phyloP scores from a whole-genome alignment of 495 filamentous ascomycete genomes.

The Penicillium atrosanguineum region DNA sequence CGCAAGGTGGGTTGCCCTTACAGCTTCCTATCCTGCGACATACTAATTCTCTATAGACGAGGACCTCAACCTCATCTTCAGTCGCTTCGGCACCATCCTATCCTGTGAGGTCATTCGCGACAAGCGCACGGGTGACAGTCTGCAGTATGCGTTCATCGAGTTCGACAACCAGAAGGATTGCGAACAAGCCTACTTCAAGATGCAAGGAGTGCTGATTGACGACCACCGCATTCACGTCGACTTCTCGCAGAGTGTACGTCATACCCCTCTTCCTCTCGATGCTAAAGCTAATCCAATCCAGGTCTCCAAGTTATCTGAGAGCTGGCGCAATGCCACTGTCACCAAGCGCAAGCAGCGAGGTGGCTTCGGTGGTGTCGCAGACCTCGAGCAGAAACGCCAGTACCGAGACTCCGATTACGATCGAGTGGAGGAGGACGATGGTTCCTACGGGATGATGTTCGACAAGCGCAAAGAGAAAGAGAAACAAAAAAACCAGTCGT shows the following conservation, averaged over 20 bases:
- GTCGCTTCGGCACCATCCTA: slow-evolving; percentile 91
- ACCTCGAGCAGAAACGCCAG: slow-evolving; percentile 85
- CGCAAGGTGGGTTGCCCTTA: slow-evolving; percentile 55
- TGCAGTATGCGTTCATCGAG: slow-evolving; percentile 98
- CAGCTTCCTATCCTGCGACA: not conserved
- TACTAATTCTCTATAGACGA: slow-evolving; percentile 59
- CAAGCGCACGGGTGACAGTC: slow-evolving; percentile 86
- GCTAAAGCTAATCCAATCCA: slow-evolving; percentile 14
- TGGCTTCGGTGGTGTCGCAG: slow-evolving; percentile 85
- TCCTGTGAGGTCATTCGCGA: slow-evolving; percentile 97
- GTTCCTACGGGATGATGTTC: slow-evolving; percentile 77
- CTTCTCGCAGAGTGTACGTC: slow-evolving; percentile 87
- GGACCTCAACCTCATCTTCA: slow-evolving; percentile 93
- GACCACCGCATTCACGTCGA: slow-evolving; percentile 98
- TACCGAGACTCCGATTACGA: slow-evolving; percentile 70
- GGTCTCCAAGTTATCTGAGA: slow-evolving; percentile 83
- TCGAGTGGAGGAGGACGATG: slow-evolving; percentile 51
- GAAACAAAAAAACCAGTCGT: slow-evolving; percentile 43
- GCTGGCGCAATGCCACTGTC: slow-evolving; percentile 87
- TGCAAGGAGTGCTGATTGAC: slow-evolving; percentile 94
- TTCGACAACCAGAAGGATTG: slow-evolving; percentile 90
- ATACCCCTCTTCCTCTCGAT: not conserved
- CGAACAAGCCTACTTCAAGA: slow-evolving; percentile 97
- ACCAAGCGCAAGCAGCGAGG: slow-evolving; percentile 71
- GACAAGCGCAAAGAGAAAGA: slow-evolving; percentile 46